Base-by-base conservation (phyloP, 371 early-diverging fungal species). In the Sporodiniella umbellata region DNA sequence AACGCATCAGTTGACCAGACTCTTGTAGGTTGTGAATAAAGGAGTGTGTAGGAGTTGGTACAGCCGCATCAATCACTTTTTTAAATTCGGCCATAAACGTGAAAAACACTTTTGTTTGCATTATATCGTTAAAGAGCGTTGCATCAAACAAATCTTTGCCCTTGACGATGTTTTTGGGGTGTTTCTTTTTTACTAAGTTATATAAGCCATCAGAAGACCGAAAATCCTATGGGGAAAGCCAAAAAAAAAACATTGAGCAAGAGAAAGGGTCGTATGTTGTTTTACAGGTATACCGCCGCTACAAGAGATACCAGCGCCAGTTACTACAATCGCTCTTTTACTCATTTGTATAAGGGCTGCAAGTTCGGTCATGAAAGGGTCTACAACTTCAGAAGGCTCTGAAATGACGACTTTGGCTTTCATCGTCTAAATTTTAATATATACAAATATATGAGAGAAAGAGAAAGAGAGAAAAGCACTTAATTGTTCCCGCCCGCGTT, bases 91-190 rank as follows among this genome's bases (percentile, higher is more conserved):
- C 91, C 81, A 99, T 98, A 70, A 99, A 96, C 10, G 82, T 78
- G 68, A 95, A 89, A 70, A 99, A 99, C 19, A 92, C 79, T 22
- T 71, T 55, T 6, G 94, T 90, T 8, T 89, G 81, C 25, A 70
- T 60, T 17, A 78, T 78, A 31, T 87, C 86, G 39, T 83, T 76
- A 64, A 96, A 94, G 14, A 96, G 79, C 10, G 80, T 77, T 28
- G 96, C 95, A 68, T 98, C 97, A 72, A 99, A 99, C 23, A 99
- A 74, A 63, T 99, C 95, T 59, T 88, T 79, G 24, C 99, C 99
- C 40, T 79, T 82, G 21, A 91, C 58, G 22, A 94, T 80, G 1
- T 70, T 70, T 7, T 70, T 63, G 10, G 94, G 90, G 68, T 85
- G 83, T 57, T 85, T 75, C 45, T 74, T 71, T 58, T 94, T 93